A percentile compares a stretch with the other conserved stretches of the same genome.
Evolutionary conservation across 139 green algal species (phyloP).

Genomic region (Asterochloris erici): DNA sequence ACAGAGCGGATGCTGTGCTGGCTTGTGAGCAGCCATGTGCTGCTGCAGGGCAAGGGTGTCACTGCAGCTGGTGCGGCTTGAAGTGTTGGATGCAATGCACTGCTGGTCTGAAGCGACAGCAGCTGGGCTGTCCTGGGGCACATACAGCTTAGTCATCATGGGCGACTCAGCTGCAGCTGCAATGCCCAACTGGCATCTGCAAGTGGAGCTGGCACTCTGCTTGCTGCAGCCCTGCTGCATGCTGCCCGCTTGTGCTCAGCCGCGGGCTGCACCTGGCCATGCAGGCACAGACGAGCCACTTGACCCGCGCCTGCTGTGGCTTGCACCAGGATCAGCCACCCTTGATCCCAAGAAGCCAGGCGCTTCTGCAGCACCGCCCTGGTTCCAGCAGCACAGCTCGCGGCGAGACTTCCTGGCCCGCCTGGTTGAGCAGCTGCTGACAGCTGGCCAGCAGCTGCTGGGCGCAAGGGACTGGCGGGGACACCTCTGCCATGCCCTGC

Average conservation of each 20-base stretch:
- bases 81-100: no score
- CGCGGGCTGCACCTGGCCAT: background rate
- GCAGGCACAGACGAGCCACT: background rate
- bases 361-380: conserved; percentile 6
- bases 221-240: background rate
- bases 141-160: no score
- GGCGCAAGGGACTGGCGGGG: conserved; percentile 2
- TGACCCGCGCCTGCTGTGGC: background rate
- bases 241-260: background rate
- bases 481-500: conserved; percentile 16
- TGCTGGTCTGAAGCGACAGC: no score
- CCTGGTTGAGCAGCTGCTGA: conserved; percentile 23
- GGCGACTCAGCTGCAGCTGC: no score
- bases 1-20: no score
- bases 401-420: conserved; percentile 25
- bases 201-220: background rate
- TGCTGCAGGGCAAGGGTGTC: no score
- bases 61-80: no score
- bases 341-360: background rate
- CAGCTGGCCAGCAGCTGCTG: no score
- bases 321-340: background rate
- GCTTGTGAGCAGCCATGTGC: background rate
- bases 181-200: background rate
- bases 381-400: conserved; percentile 14
- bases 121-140: no score